Conservation (phyloP, 2,329 filamentous ascomycete genomes). For the Penicillium hesseltinei region DNA sequence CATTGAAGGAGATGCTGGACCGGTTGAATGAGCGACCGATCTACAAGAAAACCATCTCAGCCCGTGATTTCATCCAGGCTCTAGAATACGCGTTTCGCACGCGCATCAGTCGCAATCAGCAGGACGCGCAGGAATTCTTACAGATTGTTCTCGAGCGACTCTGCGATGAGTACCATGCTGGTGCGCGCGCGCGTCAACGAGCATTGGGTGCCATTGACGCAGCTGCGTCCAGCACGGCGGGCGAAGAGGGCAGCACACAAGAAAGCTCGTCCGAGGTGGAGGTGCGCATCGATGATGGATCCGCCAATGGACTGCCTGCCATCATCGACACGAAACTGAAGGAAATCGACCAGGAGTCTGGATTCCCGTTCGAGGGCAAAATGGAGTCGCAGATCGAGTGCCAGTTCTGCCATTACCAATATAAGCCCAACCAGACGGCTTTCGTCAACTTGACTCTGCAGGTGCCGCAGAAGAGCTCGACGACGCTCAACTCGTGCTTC, state of each 20-base stretch:
- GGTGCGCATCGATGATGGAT: slow-evolving; percentile 39
- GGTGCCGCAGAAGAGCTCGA: slow-evolving; percentile 79
- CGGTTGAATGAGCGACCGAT: slow-evolving; percentile 89
- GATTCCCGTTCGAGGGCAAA: slow-evolving; percentile 88
- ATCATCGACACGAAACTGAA: slow-evolving; percentile 40
- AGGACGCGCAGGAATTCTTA: slow-evolving; percentile 96
- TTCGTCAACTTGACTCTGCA: slow-evolving; percentile 92
- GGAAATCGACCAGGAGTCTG: slow-evolving; percentile 44
- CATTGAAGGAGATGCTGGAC: slow-evolving; percentile 89
- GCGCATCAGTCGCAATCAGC: slow-evolving; percentile 88
- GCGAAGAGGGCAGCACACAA: slow-evolving; percentile 11
- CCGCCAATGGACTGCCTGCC: slow-evolving; percentile 32
- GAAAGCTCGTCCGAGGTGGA: slow-evolving; percentile 31
- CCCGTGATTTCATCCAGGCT: slow-evolving; percentile 76
- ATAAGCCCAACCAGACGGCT: slow-evolving; percentile 74
- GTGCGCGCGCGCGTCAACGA: slow-evolving; percentile 64
- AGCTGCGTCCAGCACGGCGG: slow-evolving; percentile 16
- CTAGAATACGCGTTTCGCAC: slow-evolving; percentile 85
- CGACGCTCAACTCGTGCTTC: slow-evolving; percentile 82
- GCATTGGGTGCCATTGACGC: slow-evolving; percentile 26
- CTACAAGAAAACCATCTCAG: slow-evolving; percentile 89
- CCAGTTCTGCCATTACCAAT: slow-evolving; percentile 82
- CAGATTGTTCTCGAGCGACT: slow-evolving; percentile 90
- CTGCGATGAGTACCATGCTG: slow-evolving; percentile 91
- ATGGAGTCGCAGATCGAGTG: slow-evolving; percentile 96